Evolutionary conservation across 208 protist species (phyloP).

Genomic region (Crithidia brevicula): DNA sequence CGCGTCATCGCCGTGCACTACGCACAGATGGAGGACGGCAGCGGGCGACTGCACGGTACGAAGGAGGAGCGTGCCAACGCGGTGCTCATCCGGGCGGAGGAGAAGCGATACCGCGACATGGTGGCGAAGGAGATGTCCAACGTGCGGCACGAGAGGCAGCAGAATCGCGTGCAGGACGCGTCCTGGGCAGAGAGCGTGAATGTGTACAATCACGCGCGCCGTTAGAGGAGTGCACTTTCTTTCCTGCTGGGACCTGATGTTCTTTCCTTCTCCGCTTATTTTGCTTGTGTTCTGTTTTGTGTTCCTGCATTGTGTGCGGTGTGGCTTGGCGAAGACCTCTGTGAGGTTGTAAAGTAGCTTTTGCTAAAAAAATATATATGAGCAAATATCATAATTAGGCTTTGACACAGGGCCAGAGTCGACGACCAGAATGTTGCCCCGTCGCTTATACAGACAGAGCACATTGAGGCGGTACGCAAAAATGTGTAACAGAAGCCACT

Average conservation of each 20-base stretch:
- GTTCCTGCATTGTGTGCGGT: too few species aligned
- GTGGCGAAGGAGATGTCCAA: constrained; percentile 53
- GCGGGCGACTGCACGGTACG: constrained; percentile 74
- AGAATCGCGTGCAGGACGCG: constrained; percentile 53
- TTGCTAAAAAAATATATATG: too few species aligned
- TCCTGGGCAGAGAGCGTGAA: constrained; percentile 63
- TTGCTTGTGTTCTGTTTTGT: neutral
- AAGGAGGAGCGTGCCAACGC: constrained; percentile 81
- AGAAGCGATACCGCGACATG: constrained; percentile 64
- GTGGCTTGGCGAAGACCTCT: too few species aligned
- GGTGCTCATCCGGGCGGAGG: constrained; percentile 69
- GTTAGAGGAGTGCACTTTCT: neutral
- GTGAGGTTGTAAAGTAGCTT: too few species aligned
- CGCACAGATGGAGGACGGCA: constrained; percentile 85
- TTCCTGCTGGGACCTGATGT: too few species aligned
- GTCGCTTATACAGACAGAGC: too few species aligned
- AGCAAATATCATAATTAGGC: too few species aligned
- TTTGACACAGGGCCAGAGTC: too few species aligned
- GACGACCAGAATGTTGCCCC: too few species aligned
- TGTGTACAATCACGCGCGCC: constrained; percentile 32
- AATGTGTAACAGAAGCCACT: too few species aligned
- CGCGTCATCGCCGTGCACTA: constrained; percentile 76
- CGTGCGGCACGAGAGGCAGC: constrained; percentile 44
- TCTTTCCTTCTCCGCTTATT: too few species aligned
- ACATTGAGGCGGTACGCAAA: too few species aligned